phyloP scores from a whole-genome alignment of 176 grass and related monocot genomes.

The Musa beccarii region DNA sequence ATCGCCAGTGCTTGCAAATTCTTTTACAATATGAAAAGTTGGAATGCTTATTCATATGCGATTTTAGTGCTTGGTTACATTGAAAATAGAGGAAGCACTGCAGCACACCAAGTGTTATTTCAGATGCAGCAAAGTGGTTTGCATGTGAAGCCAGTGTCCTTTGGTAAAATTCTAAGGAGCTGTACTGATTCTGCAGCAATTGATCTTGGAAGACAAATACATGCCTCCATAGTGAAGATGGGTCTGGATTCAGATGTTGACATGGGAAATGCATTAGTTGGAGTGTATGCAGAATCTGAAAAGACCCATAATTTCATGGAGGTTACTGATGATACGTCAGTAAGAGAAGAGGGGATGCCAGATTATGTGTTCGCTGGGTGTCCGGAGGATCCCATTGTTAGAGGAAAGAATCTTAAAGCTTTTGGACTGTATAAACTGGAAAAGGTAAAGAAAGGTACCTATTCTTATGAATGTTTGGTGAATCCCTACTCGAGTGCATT shows the following conservation, averaged over 20 bases:
- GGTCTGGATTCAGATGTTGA: constrained; percentile 86
- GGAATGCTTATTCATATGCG: constrained; percentile 73
- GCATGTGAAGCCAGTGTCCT: constrained; percentile 51
- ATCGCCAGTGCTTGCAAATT: constrained; percentile 64
- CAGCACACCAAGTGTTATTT: constrained; percentile 59
- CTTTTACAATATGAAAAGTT: constrained; percentile 69
- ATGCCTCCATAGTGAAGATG: constrained; percentile 86
- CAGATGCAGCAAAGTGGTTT: constrained; percentile 79
- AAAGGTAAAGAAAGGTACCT: constrained; percentile 24
- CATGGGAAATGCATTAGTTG: constrained; percentile 66
- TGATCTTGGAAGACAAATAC: constrained; percentile 80
- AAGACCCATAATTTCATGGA: constrained; percentile 17
- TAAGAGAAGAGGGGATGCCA: constrained; percentile 12
- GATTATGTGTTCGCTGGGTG: constrained; percentile 11
- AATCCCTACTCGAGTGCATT: constrained; percentile 25
- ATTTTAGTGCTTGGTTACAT: constrained; percentile 68
- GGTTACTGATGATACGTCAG: constrained; percentile 20
- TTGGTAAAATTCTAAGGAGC: constrained; percentile 65
- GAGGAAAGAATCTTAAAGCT: constrained; percentile 34
- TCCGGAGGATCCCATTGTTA: constrained; percentile 23
- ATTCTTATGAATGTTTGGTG: constrained; percentile 3
- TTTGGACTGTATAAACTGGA: constrained; percentile 45
- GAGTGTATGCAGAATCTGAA: constrained; percentile 64
- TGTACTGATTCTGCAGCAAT: constrained; percentile 61
- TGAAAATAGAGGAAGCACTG: constrained; percentile 60